These are phyloP conservation scores for Arthrinium puccinioides DNA, from an alignment of 2,329 filamentous ascomycete genomes.

Conservation along the genomic window DNA sequence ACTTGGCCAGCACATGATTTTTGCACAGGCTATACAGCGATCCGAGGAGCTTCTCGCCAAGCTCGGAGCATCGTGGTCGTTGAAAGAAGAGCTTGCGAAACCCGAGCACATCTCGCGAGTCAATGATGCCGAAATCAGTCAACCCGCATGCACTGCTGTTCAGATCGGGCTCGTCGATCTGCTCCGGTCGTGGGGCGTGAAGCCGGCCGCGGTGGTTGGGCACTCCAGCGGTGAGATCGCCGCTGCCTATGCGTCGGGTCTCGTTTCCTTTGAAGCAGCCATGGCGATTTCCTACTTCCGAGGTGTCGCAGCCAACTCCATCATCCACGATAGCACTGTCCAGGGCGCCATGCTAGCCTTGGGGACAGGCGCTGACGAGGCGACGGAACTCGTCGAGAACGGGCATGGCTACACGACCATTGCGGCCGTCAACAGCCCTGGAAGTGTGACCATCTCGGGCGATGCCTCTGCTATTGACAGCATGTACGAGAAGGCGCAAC, in stretches of 20 bases:
- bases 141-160: slow-evolving; percentile 34
- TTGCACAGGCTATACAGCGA: slow-evolving; percentile 9
- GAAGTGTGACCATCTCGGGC: slow-evolving; percentile 23
- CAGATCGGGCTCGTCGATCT: slow-evolving; percentile 33
- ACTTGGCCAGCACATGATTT: slow-evolving; percentile 11
- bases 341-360: slow-evolving; percentile 23
- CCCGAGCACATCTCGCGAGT: slow-evolving; percentile 10
- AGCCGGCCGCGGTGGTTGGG: slow-evolving; percentile 21
- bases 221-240: slow-evolving; percentile 32
- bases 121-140: slow-evolving; percentile 19
- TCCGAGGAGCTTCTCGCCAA: slow-evolving; percentile 3
- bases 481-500: slow-evolving; percentile 11
- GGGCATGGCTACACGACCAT: slow-evolving; percentile 7
- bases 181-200: slow-evolving; percentile 18
- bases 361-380: slow-evolving; percentile 10
- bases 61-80: slow-evolving; percentile 10
- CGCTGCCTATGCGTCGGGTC: slow-evolving; percentile 21
- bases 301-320: slow-evolving; percentile 5
- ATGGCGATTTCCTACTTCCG: slow-evolving; percentile 10
- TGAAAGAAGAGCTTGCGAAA: slow-evolving; percentile 3
- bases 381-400: slow-evolving; percentile 1
- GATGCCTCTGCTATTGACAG: slow-evolving; percentile 13
- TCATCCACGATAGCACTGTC: neutral
- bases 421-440: slow-evolving; percentile 23
- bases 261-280: slow-evolving; percentile 14